Base-by-base conservation (phyloP, 192 early-diverging fungal species). In the Podila minutissima region DNA sequence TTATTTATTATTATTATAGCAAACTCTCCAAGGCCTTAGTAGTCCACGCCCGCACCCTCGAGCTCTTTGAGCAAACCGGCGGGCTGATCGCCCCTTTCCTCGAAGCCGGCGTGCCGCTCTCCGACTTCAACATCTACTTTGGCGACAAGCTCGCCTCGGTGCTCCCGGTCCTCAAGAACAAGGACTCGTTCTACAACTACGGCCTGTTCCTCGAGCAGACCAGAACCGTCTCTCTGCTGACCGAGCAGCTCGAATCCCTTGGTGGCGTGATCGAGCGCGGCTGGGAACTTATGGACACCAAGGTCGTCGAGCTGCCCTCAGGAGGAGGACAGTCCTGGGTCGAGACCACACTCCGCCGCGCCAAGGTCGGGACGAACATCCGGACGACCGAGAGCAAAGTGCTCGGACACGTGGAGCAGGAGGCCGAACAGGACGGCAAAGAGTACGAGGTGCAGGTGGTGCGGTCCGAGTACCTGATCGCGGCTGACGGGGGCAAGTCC, bases 401-500 rank as follows among this genome's bases (percentile, higher is more conserved):
- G 15, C 22, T 81, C 12, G 77, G 77, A 12, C 62, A 41, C 5
- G 67, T 81, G 2, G 77, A 81, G n/a, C 50, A 59, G 22, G 77
- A 81, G 53, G 53, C 66, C 0, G 77, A 81, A 22, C 71, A 81
- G 58, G 46, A 37, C 15, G 62, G 58, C 41, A 81, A 81, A 13
- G 22, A n/a, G 49, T 81, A 72, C 19, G 69, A 77, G 31, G 33
- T 49, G 2, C 63, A 75, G 53, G 33, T 71, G 0, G 59, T 83
- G 11, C 10, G 61, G n/a, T 75, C 74, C 2, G 46, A 75, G 41
- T 83, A 83, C 66, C 51, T 83, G 59, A 71, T 83, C 53, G 82
- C 74, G 19, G 55, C 69, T 22, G 82, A 83, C 49, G 82, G 82
- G 11, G 82, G 82, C 61, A 75, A 72, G 60, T 83, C 82, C 19